Percentiles rank a stretch among this genome's conserved stretches.
phyloP scores from a whole-genome alignment of 345 rosid genomes.

The Bruguiera parviflora region DNA sequence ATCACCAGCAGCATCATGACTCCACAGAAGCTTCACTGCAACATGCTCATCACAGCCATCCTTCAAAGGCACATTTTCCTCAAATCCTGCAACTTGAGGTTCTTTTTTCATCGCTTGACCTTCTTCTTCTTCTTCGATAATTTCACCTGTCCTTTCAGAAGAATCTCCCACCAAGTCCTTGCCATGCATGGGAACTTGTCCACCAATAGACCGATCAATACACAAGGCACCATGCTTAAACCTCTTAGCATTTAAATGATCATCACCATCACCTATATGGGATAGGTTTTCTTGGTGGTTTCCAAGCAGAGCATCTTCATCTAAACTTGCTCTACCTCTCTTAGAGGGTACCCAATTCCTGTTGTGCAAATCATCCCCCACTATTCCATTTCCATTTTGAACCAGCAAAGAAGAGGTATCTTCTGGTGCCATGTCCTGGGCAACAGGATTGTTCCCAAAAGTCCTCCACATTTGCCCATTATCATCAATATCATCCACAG shows the following conservation, averaged over 20 bases:
- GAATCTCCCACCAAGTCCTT: slow-evolving; percentile 13
- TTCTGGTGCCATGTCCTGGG: slow-evolving; percentile 12
- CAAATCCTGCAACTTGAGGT: slow-evolving; percentile 18
- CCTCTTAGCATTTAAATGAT: slow-evolving; percentile 30
- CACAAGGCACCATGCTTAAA: slow-evolving; percentile 23
- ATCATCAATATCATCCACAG: slow-evolving; percentile 2
- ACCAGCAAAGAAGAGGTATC: slow-evolving; percentile 16
- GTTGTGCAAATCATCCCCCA: slow-evolving; percentile 10
- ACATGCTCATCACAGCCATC: slow-evolving; percentile 15
- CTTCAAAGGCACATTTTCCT: slow-evolving; percentile 17
- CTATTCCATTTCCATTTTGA: slow-evolving; percentile 19
- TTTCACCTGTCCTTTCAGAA: slow-evolving; percentile 7
- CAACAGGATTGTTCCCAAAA: slow-evolving; percentile 8
- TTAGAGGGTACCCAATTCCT: slow-evolving; percentile 17
- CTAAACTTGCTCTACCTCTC: slow-evolving; percentile 31
- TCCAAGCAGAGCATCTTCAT: slow-evolving; percentile 17
- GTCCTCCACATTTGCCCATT: slow-evolving; percentile 9
- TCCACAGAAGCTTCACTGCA: slow-evolving; percentile 13
- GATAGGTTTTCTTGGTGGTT: slow-evolving; percentile 7
- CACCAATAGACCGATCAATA: slow-evolving; percentile 9
- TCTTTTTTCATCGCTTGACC: slow-evolving; percentile 11
- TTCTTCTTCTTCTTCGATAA: slow-evolving; percentile 15
- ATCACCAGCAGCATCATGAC: slow-evolving; percentile 14
- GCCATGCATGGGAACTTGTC: background rate
- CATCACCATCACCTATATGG: slow-evolving; percentile 6